Base-by-base conservation (phyloP, 108 stramenopile species). In the Parietichytrium sp. region DNA sequence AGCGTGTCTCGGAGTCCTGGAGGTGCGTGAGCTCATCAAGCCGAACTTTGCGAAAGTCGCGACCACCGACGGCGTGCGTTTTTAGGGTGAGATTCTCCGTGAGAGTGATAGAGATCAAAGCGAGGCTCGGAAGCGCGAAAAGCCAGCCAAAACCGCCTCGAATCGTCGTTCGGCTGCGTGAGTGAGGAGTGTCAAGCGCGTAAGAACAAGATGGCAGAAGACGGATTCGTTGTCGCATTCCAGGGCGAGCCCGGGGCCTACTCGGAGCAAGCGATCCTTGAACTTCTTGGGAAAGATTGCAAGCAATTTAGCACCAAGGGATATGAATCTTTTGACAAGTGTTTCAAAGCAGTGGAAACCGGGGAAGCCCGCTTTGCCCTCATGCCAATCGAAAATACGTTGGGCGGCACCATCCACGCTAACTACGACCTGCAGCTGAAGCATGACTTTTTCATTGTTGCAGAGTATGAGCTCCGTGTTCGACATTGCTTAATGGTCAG, bases 181-280 rank as follows among this genome's bases (percentile, higher is more conserved):
- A n/a, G n/a, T n/a, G n/a, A n/a, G n/a, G n/a, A n/a, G n/a, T n/a
- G n/a, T n/a, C n/a, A n/a, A n/a, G n/a, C n/a, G n/a, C n/a, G n/a
- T n/a, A n/a, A n/a, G n/a, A n/a, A n/a, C n/a, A n/a, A n/a, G n/a
- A n/a, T n/a, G n/a, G n/a, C n/a, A n/a, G n/a, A n/a, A n/a, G n/a
- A n/a, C n/a, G n/a, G n/a, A n/a, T n/a, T n/a, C n/a, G n/a, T n/a
- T 26, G 93, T 96, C 4, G 93, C 94, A 33, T 96, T 93, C 86
- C 96, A 98, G 85, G 98, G 98, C 12, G 98, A 96, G 82, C 93
- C 96, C 18, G 98, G 98, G 0, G 96, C 96, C 18, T 98, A 98
- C 86, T 94, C 93, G 23, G 96, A 98, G 88, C 96, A 97, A 80
- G 90, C 96, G 4, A 87, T 94, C 27, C 82, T 94, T 29, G 94